Conservation (phyloP, 2,329 filamentous ascomycete species). For the Alternaria dauci region DNA sequence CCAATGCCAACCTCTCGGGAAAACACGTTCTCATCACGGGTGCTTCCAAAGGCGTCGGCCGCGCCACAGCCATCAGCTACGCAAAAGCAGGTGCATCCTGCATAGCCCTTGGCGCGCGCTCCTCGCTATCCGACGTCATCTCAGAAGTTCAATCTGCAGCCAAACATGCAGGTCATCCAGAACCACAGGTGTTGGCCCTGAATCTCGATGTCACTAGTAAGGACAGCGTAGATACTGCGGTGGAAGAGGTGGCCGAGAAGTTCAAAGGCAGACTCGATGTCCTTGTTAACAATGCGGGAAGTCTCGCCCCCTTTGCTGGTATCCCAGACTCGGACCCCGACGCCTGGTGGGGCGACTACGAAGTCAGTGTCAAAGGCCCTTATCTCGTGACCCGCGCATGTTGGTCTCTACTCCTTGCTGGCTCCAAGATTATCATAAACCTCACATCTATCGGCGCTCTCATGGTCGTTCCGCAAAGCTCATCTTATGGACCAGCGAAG, state of each 20-base stretch:
- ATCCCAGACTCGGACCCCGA: slow-evolving; percentile 50
- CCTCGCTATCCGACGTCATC: slow-evolving; percentile 47
- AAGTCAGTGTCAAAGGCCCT: slow-evolving; percentile 60
- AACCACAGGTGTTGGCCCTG: slow-evolving; percentile 51
- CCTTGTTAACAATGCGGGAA: slow-evolving; percentile 60
- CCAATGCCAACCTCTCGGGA: slow-evolving; percentile 46
- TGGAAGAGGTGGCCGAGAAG: slow-evolving; percentile 36
- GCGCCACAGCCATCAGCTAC: slow-evolving; percentile 61
- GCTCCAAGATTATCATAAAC: slow-evolving; percentile 52
- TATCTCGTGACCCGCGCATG: slow-evolving; percentile 58
- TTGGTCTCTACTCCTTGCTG: slow-evolving; percentile 54
- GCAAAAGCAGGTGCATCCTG: slow-evolving; percentile 63
- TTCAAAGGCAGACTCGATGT: slow-evolving; percentile 51
- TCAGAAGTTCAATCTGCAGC: slow-evolving; percentile 50
- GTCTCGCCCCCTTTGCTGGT: slow-evolving; percentile 37
- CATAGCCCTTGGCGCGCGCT: slow-evolving; percentile 65
- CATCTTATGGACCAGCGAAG: slow-evolving; percentile 59
- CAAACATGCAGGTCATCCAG: slow-evolving; percentile 44
- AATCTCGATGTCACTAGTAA: slow-evolving; percentile 55
- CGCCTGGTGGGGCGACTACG: slow-evolving; percentile 55
- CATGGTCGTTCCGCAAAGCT: neutral
- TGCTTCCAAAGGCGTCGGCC: slow-evolving; percentile 64
- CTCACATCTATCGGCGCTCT: slow-evolving; percentile 56
- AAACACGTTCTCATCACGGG: slow-evolving; percentile 63
- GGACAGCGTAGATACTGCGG: slow-evolving; percentile 50